Evolutionary conservation across 2,329 filamentous ascomycete genomes (phyloP), one percentile per base, ranked within the genome.

Genomic region (Beauveria brongniartii): DNA sequence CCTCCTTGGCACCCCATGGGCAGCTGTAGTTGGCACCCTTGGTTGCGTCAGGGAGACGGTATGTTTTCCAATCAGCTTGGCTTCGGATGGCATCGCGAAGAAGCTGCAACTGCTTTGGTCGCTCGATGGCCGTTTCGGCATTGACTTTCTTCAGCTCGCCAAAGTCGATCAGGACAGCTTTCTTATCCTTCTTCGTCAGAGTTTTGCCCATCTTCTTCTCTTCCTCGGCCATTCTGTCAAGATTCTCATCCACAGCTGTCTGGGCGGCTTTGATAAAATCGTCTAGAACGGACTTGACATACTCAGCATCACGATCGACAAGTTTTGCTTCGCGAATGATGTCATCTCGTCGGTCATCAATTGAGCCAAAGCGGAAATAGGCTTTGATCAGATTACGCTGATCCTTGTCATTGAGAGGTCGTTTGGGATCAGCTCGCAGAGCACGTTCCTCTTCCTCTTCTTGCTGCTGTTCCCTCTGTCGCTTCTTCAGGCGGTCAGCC

Each of bases 111-210:
- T 97, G 93, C 52, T 88, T 84, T 0, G 94, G 93, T 9, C 95
- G 88, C 67, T 97, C 93, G 12, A 96, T 85, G 59, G 97, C 89
- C 0, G 94, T 97, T 74, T 96, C 92, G 0, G 94, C 94, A 70
- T 99, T 99, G 69, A 97, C 84, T 68, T 96, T 92, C 74, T 96
- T 96, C 55, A 97, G 88, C 60, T 92, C 91, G 51, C 89, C 88
- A 74, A 92, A 96, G 71, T 97, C 92, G 68, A 99, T 97, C 50
- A 99, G 79, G 20, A 99, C 91, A 0, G 94, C 94, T 75, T 99
- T 99, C 74, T 91, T 91, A 71, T 99, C 94, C 74, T 99, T 99
- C 78, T 97, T 97, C 0, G 93, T 96, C 59, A 95, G 76, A 2
- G 86, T 82, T 71, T 94, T 95, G 70, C 91, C 91, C 0, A 84